Evolutionary conservation across 257 asterid species (phyloP).

Genomic region (Scutellaria minor): DNA sequence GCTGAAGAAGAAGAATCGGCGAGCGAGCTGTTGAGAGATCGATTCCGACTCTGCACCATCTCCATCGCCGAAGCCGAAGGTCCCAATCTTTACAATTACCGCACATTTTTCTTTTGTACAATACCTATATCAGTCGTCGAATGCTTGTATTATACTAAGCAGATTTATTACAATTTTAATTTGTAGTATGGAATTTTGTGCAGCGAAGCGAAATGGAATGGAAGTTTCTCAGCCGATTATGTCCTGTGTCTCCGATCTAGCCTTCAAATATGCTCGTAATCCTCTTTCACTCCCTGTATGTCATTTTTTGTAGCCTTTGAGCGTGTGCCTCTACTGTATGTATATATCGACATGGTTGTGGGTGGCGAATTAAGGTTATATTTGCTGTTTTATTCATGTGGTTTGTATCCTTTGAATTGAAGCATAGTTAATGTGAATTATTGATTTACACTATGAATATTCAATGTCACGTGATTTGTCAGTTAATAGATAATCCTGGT

Average conservation of each 20-base stretch:
- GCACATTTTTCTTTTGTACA: background rate
- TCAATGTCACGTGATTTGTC: background rate
- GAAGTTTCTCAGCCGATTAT: conserved; percentile 80
- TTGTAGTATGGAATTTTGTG: background rate
- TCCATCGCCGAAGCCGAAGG: conserved; percentile 88
- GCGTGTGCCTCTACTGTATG: background rate
- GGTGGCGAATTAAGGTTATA: background rate
- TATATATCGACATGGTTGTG: background rate
- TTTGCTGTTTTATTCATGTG: background rate
- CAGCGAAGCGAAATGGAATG: conserved; percentile 80
- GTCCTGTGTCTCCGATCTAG: conserved; percentile 81
- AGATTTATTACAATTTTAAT: background rate
- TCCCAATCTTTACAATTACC: conserved; percentile 26
- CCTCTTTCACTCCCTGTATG: background rate
- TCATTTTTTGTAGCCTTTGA: background rate
- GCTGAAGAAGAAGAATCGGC: conserved; percentile 80
- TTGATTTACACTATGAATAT: background rate
- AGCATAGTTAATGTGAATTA: background rate
- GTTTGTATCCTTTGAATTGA: background rate
- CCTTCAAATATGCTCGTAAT: conserved; percentile 85
- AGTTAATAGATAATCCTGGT: background rate
- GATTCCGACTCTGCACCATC: conserved; percentile 81
- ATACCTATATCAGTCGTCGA: background rate
- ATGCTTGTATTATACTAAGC: background rate
- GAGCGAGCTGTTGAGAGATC: conserved; percentile 69